Evolutionary conservation across 2,329 filamentous ascomycete genomes (phyloP), one percentile per base, ranked within the genome.

Genomic region (Elsinoe necatrix): DNA sequence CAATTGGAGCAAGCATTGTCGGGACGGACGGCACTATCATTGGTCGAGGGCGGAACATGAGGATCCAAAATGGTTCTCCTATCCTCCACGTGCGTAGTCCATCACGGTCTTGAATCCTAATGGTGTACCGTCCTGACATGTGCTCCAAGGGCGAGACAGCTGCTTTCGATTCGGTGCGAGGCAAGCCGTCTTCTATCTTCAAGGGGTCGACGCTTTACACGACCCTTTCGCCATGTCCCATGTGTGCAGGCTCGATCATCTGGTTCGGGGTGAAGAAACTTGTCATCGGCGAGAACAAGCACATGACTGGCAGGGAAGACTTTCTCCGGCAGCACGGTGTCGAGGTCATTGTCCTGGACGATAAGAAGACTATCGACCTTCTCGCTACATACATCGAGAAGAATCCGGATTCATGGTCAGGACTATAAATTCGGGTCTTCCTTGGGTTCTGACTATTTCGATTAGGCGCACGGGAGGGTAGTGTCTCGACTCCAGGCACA

Each of bases 251-350:
- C 12, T 25, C 54, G 3, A 56, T 56, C 27, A 42, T 55, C 18
- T 56, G 34, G 41, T 48, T 56, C n/a, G 39, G 39, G 2, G 31
- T 50, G 25, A 50, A 50, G 29, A 56, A 48, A 41, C 20, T 56
- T 27, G 54, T 56, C 14, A 56, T 56, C 20, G 54, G 54, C 5
- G 54, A 56, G 16, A 56, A 56, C 29, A 11, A 16, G 18, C 41
- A 56, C 42, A 56, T 56, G 54, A 34, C 41, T 25, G 54, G 54
- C 29, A 47, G 54, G 54, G 54, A 56, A 18, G 54, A 56, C 4
- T 39, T 56, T 23, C 20, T 56, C 4, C 21, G 43, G 16, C 25
- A 50, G 27, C 54, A 56, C 20, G 54, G 54, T 25, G 25, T 56
- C 7, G 54, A 56, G 23, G 54, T 56, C 21, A 25, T 56, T 14